Percentiles rank a stretch among this genome's conserved stretches.
Conservation (phyloP, 805 yeast species). For the Isabelozyma rhagii region DNA sequence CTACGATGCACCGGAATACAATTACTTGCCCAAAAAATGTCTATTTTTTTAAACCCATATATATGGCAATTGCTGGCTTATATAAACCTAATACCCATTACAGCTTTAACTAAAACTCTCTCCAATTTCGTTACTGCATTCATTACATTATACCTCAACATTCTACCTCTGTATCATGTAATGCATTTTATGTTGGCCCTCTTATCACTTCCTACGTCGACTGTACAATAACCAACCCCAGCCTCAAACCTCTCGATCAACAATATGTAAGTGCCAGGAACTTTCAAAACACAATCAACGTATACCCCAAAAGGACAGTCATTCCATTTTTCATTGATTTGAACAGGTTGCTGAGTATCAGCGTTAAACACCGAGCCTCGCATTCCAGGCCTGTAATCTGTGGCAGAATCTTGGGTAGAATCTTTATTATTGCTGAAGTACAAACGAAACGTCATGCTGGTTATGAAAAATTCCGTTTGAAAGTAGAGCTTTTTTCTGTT, state of each 20-base stretch:
- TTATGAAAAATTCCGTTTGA: conserved; percentile 13
- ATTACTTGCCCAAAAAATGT: no score
- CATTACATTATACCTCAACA: neutral
- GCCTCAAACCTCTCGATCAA: conserved; percentile 49
- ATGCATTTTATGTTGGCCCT: neutral
- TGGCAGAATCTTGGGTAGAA: conserved; percentile 6
- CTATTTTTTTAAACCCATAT: no score
- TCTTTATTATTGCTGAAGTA: conserved; percentile 13
- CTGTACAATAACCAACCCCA: conserved; percentile 38
- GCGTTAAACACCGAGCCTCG: conserved; percentile 43
- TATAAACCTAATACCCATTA: no score
- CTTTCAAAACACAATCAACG: conserved; percentile 23
- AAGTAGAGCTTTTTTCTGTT: conserved; percentile 37
- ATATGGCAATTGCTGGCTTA: no score
- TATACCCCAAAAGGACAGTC: conserved; percentile 45
- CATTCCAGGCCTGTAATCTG: conserved; percentile 44
- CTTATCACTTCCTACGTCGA: conserved; percentile 33
- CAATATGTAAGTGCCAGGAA: conserved; percentile 31
- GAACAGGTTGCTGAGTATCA: conserved; percentile 22
- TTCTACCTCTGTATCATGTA: no score
- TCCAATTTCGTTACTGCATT: no score
- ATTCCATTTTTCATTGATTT: conserved; percentile 36
- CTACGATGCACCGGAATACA: no score
- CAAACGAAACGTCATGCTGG: conserved; percentile 22
- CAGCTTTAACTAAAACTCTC: no score